phyloP scores from a whole-genome alignment of 441 rosid genomes.

The Hura crepitans region DNA sequence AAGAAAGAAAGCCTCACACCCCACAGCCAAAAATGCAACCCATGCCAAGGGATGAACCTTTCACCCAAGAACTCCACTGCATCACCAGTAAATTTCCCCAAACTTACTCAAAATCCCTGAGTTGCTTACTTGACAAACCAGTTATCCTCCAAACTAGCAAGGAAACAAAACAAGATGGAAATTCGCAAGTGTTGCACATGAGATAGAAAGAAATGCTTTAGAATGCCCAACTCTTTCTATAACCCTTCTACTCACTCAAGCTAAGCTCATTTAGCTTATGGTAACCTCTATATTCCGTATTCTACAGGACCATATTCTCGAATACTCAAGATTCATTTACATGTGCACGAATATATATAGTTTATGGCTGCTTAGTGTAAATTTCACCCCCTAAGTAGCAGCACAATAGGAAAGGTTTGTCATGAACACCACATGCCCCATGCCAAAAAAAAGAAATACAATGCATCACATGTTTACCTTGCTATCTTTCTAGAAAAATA shows the following conservation, averaged over 20 bases:
- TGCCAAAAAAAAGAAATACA: not conserved
- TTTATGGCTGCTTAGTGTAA: not conserved
- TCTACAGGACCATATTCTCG: not conserved
- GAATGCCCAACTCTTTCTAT: not conserved
- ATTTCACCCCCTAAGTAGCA: not conserved
- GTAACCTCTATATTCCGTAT: not conserved
- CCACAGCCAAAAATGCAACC: not conserved
- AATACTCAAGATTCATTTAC: not conserved
- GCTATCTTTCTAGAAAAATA: slow-evolving; percentile 56
- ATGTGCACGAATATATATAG: not conserved
- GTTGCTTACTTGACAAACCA: not conserved
- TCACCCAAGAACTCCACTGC: not conserved
- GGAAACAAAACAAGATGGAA: not conserved
- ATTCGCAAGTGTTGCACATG: not conserved
- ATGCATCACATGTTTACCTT: slow-evolving; percentile 16
- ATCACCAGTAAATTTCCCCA: not conserved
- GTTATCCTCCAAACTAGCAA: not conserved
- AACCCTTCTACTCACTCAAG: not conserved
- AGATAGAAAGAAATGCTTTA: not conserved
- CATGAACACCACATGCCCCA: not conserved
- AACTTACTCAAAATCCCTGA: not conserved
- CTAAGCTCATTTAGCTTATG: not conserved
- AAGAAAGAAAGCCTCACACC: not conserved
- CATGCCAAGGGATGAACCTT: not conserved
- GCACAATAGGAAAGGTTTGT: not conserved